Base-by-base conservation (phyloP, 352 stramenopile genomes). In the Pythium vanterpoolii region DNA sequence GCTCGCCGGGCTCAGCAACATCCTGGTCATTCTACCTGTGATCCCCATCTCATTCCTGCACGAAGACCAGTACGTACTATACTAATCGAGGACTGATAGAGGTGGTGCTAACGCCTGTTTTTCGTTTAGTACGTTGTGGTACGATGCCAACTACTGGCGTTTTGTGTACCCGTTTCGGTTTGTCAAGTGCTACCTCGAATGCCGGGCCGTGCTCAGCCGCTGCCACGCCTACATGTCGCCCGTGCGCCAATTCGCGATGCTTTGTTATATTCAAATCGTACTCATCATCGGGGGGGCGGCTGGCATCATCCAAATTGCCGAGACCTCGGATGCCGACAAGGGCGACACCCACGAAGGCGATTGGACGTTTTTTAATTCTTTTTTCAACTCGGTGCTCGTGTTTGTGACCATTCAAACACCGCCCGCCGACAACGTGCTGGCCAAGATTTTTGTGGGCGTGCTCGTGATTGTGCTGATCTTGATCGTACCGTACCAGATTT, bases 331-430 rank as follows among this genome's bases (percentile, higher is more conserved):
- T 57, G 74, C 63, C 7, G 40, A 72, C 57, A 36, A 71, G 26
- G 67, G 49, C 28, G 74, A 77, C 9, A 89, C 84, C 28, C 73
- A 87, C 26, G 64, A 74, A 4, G 84, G 84, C 36, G 83, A 95
- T 47, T 95, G 85, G 85, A 95, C 85, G 2, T 95, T 92, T 51
- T 95, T 95, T 70, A 93, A 93, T 56, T 73, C 85, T 23, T 91
- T 90, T 45, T 95, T 95, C 74, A 95, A 95, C 53, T 95, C 85
- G 21, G 77, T 95, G 8, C 82, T 95, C 57, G 83, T 90, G 18
- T 95, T 95, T 21, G 85, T 95, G 43, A 92, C 85, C 13, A 95
- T 95, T 56, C 77, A 92, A 55, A 90, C 83, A 30, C 85, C 85
- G 10, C 84, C 85, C 2, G 83, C 85, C 5, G 83, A 95, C 49